Conservation (phyloP, 2,329 filamentous ascomycete genomes). For the Penicillium sp. region DNA sequence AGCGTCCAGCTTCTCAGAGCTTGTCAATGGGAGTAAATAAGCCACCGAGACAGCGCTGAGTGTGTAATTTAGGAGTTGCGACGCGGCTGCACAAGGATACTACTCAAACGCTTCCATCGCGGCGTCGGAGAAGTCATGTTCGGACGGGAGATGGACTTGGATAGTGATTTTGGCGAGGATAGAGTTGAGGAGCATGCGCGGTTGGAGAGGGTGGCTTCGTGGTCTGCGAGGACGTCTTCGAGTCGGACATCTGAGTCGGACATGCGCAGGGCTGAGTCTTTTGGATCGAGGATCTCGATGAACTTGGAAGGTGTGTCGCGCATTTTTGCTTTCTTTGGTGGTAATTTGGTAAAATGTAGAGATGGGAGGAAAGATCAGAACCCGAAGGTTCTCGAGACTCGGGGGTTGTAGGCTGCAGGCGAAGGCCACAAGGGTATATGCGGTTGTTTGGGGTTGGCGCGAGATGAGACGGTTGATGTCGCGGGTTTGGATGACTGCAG, state of each 20-base stretch:
- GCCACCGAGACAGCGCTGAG: not conserved
- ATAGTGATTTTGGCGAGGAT: constrained; percentile 35
- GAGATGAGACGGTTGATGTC: constrained; percentile 19
- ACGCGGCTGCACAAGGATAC: constrained; percentile 31
- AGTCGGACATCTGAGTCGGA: constrained; percentile 43
- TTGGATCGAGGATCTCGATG: constrained; percentile 43
- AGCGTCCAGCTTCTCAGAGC: too few relatives aligned
- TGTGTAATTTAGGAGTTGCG: constrained; percentile 19
- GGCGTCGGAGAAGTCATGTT: constrained; percentile 27
- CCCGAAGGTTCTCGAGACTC: not conserved
- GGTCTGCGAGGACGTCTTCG: constrained; percentile 43
- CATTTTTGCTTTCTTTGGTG: constrained; percentile 14
- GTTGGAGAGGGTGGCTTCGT: constrained; percentile 35
- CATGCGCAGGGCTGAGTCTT: constrained; percentile 31
- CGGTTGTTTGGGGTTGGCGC: not conserved
- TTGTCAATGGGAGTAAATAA: too few relatives aligned
- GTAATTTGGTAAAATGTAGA: not conserved
- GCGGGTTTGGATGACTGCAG: constrained; percentile 12
- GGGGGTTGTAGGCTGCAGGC: not conserved
- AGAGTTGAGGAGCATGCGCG: constrained; percentile 37
- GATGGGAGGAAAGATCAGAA: not conserved
- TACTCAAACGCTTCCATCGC: constrained; percentile 35
- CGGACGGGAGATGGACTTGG: constrained; percentile 26
- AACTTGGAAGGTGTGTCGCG: constrained; percentile 42
- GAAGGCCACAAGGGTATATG: constrained; percentile 3